A percentile compares a stretch with the other conserved stretches of the same genome.
phyloP scores from a whole-genome alignment of 129 eudicot genomes.

The Cynara cardunculus region DNA sequence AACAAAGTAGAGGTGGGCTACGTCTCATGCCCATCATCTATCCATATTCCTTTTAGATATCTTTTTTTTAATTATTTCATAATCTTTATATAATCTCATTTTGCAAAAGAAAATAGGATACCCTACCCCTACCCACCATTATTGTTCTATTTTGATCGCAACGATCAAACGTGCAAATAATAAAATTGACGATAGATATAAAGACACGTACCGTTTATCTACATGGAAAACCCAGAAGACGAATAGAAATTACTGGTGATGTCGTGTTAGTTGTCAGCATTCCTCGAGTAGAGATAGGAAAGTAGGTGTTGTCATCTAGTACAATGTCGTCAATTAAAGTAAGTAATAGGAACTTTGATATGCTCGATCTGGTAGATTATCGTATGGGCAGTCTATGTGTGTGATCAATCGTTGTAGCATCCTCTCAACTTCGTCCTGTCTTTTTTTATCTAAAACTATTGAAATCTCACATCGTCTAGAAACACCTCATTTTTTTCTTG shows the following conservation, averaged over 20 bases:
- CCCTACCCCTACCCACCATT: neutral
- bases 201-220: neutral
- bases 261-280: too few relatives aligned
- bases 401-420: too few relatives aligned
- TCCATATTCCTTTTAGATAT: slow-evolving; percentile 8
- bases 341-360: neutral
- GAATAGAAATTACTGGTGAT: neutral
- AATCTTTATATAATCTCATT: neutral
- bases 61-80: neutral
- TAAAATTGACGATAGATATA: too few relatives aligned
- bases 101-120: neutral
- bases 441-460: neutral
- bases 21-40: slow-evolving; percentile 8
- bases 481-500: neutral
- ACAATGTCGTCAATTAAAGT: neutral
- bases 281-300: neutral
- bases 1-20: slow-evolving; percentile 33
- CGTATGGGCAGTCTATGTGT: too few relatives aligned
- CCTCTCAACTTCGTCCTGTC: neutral
- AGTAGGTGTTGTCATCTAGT: too few relatives aligned
- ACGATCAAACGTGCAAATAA: neutral
- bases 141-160: neutral
- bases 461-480: neutral
- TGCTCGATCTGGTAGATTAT: too few relatives aligned
- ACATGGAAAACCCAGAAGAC: neutral